Evolutionary conservation across 139 green algal species (phyloP).

Genomic region (Micractinium sp.): DNA sequence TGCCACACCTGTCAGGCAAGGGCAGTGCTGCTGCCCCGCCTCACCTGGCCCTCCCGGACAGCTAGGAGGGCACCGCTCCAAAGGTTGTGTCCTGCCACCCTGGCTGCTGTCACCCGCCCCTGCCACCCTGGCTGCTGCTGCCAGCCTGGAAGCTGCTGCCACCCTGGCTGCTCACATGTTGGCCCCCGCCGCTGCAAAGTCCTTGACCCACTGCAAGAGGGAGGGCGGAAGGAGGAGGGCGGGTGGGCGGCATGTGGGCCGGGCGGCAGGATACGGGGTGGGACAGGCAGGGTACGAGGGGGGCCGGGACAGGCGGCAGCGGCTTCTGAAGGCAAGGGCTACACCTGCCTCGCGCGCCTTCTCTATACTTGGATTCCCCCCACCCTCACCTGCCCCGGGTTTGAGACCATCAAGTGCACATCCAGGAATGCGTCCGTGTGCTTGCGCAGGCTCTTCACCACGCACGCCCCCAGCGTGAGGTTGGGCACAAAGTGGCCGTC

Average conservation of each 20-base stretch:
- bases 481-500: constrained; percentile 96
- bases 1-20: no score
- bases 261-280: no score
- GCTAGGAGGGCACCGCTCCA: no score
- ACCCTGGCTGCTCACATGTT: constrained; percentile 50
- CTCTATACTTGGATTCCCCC: neutral
- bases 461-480: constrained; percentile 88
- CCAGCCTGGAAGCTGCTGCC: no score
- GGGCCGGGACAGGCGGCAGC: neutral
- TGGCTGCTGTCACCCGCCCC: no score
- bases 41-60: no score
- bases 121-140: no score
- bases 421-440: constrained; percentile 91
- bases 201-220: constrained; percentile 30
- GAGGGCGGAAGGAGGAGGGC: neutral
- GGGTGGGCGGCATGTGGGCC: neutral
- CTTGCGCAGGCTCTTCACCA: constrained; percentile 84
- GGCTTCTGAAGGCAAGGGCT: neutral
- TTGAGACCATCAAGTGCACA: constrained; percentile 68
- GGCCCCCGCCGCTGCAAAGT: constrained; percentile 61
- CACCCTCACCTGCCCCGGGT: neutral
- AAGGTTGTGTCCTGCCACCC: no score
- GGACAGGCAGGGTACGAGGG: no score
- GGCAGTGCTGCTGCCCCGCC: no score
- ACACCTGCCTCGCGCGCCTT: no score